phyloP scores from a whole-genome alignment of 345 rosid species.

The Bretschneidera sinensis region DNA sequence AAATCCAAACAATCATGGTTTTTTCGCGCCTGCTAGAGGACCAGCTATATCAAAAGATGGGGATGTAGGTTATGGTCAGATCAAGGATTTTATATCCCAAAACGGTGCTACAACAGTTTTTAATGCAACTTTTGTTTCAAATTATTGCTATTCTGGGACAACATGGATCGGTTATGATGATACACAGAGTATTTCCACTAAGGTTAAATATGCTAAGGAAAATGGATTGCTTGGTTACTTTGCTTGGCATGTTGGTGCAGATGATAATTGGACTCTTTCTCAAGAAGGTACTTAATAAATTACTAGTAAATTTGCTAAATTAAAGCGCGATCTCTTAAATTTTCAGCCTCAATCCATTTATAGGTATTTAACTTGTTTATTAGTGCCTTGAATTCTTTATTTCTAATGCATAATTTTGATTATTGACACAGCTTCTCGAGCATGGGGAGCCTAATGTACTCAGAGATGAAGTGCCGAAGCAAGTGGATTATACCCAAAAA shows the following conservation, averaged over 20 bases:
- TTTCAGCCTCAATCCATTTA: no score
- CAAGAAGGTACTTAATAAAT: slow-evolving; percentile 36
- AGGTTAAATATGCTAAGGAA: slow-evolving; percentile 45
- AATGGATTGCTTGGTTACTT: slow-evolving; percentile 62
- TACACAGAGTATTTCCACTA: slow-evolving; percentile 35
- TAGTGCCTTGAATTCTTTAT: no score
- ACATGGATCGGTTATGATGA: slow-evolving; percentile 66
- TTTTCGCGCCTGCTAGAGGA: slow-evolving; percentile 43
- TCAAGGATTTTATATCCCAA: slow-evolving; percentile 29
- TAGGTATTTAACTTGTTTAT: no score
- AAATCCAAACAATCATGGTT: slow-evolving; percentile 43
- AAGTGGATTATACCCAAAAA: no score
- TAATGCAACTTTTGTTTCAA: slow-evolving; percentile 39
- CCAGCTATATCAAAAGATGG: slow-evolving; percentile 33
- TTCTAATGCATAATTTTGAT: no score
- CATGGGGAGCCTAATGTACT: no score
- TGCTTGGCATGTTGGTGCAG: slow-evolving; percentile 64
- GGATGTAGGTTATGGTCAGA: slow-evolving; percentile 21
- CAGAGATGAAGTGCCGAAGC: no score
- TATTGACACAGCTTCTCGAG: no score
- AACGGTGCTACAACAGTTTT: slow-evolving; percentile 38
- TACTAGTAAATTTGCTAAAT: no score
- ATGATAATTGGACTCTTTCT: slow-evolving; percentile 44
- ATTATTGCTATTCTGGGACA: slow-evolving; percentile 44
- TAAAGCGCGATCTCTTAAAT: no score